Conservation (phyloP, 108 stramenopile species). For the Nitzschia sp. region DNA sequence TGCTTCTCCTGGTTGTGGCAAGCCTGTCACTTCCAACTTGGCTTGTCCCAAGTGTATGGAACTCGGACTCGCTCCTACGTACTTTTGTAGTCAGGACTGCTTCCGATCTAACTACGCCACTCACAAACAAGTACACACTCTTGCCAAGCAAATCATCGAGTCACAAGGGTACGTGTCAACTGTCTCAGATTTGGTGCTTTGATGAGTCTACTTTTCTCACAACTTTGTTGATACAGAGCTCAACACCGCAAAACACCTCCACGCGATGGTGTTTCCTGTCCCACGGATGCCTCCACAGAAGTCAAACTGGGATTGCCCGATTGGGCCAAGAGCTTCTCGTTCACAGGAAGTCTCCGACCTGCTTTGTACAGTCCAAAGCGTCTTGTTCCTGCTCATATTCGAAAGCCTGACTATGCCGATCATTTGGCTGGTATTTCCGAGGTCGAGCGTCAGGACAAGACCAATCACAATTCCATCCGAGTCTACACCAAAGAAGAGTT, state of each 20-base stretch:
- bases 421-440: conserved; percentile 68
- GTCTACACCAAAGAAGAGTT: conserved; percentile 82
- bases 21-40: conserved; percentile 55
- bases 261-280: conserved; percentile 58
- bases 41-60: conserved; percentile 90
- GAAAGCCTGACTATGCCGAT: conserved; percentile 80
- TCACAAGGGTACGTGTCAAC: conserved; percentile 26
- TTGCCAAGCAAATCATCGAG: conserved; percentile 69
- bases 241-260: conserved; percentile 60
- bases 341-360: conserved; percentile 76
- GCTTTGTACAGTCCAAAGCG: conserved; percentile 64
- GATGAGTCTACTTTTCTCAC: background rate
- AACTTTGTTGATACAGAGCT: background rate
- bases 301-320: conserved; percentile 58
- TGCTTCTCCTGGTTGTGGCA: conserved; percentile 72
- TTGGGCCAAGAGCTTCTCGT: conserved; percentile 65
- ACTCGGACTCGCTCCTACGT: conserved; percentile 67
- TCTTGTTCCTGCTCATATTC: conserved; percentile 58
- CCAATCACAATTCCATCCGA: conserved; percentile 68
- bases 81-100: conserved; percentile 85
- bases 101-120: conserved; percentile 79
- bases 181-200: background rate
- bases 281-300: conserved; percentile 47
- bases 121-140: conserved; percentile 78
- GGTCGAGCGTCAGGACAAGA: conserved; percentile 69